A percentile compares a stretch with the other conserved stretches of the same genome.
phyloP scores from a whole-genome alignment of 306 rosid genomes.

The Castanopsis chinensis region DNA sequence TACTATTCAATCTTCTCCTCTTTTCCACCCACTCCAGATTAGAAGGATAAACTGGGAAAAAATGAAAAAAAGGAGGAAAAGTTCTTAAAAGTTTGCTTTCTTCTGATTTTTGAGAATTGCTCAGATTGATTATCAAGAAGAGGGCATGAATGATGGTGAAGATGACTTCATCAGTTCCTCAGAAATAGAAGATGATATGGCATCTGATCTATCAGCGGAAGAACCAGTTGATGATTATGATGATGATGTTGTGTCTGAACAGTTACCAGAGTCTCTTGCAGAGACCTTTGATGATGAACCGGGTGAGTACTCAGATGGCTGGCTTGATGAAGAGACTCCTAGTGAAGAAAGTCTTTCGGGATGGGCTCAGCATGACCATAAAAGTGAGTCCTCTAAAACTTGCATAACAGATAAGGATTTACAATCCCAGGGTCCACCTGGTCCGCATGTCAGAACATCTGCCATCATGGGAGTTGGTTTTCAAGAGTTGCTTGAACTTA shows the following conservation, averaged over 20 bases:
- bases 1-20: not conserved
- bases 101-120: slow-evolving; percentile 19
- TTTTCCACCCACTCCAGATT: not conserved
- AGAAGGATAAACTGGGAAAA: not conserved
- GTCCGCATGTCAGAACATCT: slow-evolving; percentile 73
- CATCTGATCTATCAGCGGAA: not conserved
- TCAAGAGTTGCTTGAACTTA: slow-evolving; percentile 71
- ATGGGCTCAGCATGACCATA: slow-evolving; percentile 25
- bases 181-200: slow-evolving; percentile 5
- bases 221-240: slow-evolving; percentile 14
- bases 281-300: slow-evolving; percentile 39
- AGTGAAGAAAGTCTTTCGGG: slow-evolving; percentile 36
- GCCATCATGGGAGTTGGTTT: slow-evolving; percentile 77
- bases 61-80: not conserved
- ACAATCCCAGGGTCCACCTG: slow-evolving; percentile 26
- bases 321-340: slow-evolving; percentile 47
- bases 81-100: not conserved
- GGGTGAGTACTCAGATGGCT: slow-evolving; percentile 49
- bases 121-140: slow-evolving; percentile 75
- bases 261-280: slow-evolving; percentile 22
- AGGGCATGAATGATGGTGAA: slow-evolving; percentile 37
- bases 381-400: slow-evolving; percentile 25
- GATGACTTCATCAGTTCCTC: slow-evolving; percentile 29
- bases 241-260: slow-evolving; percentile 19
- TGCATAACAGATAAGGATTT: slow-evolving; percentile 16